Evolutionary conservation across 1,139 yeast species (phyloP), one percentile per base, ranked within the genome.

Genomic region (Saccharomyces pastorianus): DNA sequence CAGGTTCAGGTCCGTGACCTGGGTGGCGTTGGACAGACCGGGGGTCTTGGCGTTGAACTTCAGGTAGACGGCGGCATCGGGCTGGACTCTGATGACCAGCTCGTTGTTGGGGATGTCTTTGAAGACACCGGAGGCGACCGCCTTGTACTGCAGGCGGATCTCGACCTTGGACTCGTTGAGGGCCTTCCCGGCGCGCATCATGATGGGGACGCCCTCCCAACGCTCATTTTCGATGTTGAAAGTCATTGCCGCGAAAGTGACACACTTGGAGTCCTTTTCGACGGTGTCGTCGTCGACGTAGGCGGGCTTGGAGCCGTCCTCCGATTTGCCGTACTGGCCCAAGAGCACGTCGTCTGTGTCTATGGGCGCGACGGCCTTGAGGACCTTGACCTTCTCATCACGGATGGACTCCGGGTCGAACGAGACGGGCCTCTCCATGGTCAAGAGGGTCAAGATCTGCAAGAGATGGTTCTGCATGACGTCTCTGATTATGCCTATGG

Each of bases 161-260:
- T 95, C 99, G 55, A 93, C 99, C 76, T 90, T 88, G 55, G 90
- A 85, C 67, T 86, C 93, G 68, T 90, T 88, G 57, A 91, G 77
- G 14, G 97, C 97, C 75, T 93, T 93, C 67, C 99, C 99, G 25
- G 98, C 99, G 74, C 96, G 83, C 77, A 93, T 77, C 53, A 93
- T 86, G 68, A 93, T 83, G 55, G 99, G 99, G 51, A 93, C 98
- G 64, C 97, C 97, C 61, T 87, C 93, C 99, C 99, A 93, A 71
- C 98, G 83, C 72, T 91, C 98, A 71, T 90, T 95, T 66, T 84
- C 77, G 69, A 93, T 88, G 59, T 82, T 76, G 61, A 91, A 70
- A 23, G 85, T 81, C 59, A 93, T 69, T 4, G 97, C 97, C 14
- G 97, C 97, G 72, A 82, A 93, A 3, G 99, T 93, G 54, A 89